Percentiles rank a stretch among this genome's conserved stretches.
Conservation (phyloP, 2,329 filamentous ascomycete species). For the Colletotrichum abscissum region DNA sequence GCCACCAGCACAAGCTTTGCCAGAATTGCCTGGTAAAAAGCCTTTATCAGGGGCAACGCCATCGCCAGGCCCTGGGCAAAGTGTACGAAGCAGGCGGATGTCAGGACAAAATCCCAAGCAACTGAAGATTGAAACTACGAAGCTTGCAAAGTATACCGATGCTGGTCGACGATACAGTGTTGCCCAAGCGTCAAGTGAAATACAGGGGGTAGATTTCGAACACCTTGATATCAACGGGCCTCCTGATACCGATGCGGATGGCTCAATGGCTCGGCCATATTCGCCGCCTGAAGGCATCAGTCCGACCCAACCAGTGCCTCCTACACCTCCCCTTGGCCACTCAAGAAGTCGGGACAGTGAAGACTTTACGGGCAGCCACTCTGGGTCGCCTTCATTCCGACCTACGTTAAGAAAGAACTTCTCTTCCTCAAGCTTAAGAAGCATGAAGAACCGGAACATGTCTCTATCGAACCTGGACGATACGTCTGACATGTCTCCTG, state of each 20-base stretch:
- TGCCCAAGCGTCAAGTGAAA: neutral
- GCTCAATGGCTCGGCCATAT: slow-evolving; percentile 17
- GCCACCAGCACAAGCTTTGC: slow-evolving; percentile 61
- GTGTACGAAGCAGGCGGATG: slow-evolving; percentile 80
- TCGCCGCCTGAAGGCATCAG: slow-evolving; percentile 34
- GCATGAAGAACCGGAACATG: slow-evolving; percentile 79
- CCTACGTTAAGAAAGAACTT: slow-evolving; percentile 73
- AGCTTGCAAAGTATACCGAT: slow-evolving; percentile 21
- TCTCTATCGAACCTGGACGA: slow-evolving; percentile 73
- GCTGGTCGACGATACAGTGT: slow-evolving; percentile 26
- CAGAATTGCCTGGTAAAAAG: slow-evolving; percentile 54
- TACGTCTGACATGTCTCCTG: slow-evolving; percentile 74
- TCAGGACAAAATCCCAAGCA: slow-evolving; percentile 85
- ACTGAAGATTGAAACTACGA: slow-evolving; percentile 85
- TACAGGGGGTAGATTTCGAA: slow-evolving; percentile 10
- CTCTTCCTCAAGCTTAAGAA: slow-evolving; percentile 76
- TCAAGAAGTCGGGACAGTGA: slow-evolving; percentile 47
- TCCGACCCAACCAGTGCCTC: slow-evolving; percentile 33
- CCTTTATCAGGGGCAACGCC: slow-evolving; percentile 39
- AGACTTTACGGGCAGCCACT: slow-evolving; percentile 52
- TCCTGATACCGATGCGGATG: neutral
- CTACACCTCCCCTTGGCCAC: slow-evolving; percentile 42
- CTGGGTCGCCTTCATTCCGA: slow-evolving; percentile 64
- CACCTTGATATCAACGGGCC: neutral
- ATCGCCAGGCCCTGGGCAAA: slow-evolving; percentile 50